A percentile compares a stretch with the other conserved stretches of the same genome.
Evolutionary conservation across 148 eudicot species (phyloP).

Genomic region (Rhododendron mucronatum): DNA sequence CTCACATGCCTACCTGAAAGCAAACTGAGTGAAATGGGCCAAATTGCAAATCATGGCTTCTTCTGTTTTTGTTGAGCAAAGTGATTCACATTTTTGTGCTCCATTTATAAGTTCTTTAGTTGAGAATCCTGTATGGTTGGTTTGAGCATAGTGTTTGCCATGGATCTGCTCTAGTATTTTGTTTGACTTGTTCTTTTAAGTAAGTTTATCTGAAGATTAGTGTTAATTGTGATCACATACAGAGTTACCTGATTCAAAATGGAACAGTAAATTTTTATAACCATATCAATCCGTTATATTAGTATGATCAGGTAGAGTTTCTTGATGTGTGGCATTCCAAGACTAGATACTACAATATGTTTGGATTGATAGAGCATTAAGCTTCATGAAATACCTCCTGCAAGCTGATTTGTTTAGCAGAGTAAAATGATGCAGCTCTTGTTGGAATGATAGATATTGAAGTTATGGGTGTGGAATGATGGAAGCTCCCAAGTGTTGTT

Average conservation of each 20-base stretch:
- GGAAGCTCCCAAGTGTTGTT: background rate
- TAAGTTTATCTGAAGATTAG: background rate
- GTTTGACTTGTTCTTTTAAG: background rate
- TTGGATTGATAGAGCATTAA: background rate
- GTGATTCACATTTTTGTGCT: background rate
- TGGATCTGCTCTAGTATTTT: background rate
- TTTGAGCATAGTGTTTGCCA: background rate
- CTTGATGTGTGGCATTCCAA: background rate
- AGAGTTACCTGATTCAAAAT: background rate
- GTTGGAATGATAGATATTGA: background rate
- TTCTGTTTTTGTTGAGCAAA: background rate
- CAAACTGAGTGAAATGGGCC: background rate
- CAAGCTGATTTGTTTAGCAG: background rate
- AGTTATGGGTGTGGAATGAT: background rate
- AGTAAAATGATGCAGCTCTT: background rate
- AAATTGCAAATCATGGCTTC: background rate
- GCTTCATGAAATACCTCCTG: background rate
- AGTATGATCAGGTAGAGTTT: background rate
- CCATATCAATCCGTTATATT: background rate
- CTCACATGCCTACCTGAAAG: background rate
- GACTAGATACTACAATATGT: background rate
- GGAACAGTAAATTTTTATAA: background rate
- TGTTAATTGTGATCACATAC: background rate
- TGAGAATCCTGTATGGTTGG: background rate
- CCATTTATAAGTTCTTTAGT: background rate